Evolutionary conservation across 768 basidiomycete species (phyloP).

Genomic region (Suillus spraguei): DNA sequence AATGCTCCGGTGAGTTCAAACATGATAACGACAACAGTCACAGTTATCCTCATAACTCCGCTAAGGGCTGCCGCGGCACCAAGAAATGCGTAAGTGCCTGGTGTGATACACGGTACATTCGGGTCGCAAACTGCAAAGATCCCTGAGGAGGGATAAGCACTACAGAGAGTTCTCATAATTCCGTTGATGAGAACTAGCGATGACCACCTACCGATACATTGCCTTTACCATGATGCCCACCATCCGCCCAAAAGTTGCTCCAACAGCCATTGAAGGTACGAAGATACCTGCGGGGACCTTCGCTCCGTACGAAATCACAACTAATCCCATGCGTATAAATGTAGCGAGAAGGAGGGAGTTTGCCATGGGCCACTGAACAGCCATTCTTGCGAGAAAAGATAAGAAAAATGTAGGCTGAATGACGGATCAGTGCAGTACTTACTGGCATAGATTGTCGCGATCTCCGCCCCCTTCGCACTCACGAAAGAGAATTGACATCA

Average conservation of each 20-base stretch:
- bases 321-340: slow-evolving; percentile 81
- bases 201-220: slow-evolving; percentile 67
- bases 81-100: slow-evolving; percentile 96
- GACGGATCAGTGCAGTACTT: slow-evolving; percentile 34
- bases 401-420: slow-evolving; percentile 6
- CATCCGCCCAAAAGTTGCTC: slow-evolving; percentile 97
- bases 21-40: slow-evolving; percentile 99
- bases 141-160: slow-evolving; percentile 80
- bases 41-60: slow-evolving; percentile 95
- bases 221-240: slow-evolving; percentile 96
- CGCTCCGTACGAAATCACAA: slow-evolving; percentile 92
- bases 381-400: slow-evolving; percentile 54
- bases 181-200: background rate
- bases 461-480: slow-evolving; percentile 95
- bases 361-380: slow-evolving; percentile 92
- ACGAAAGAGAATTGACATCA: slow-evolving; percentile 90
- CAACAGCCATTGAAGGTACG: slow-evolving; percentile 98
- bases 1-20: slow-evolving; percentile 97
- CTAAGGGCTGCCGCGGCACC: slow-evolving; percentile 96
- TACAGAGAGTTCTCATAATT: slow-evolving; percentile 31
- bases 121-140: slow-evolving; percentile 91
- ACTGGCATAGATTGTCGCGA: slow-evolving; percentile 95
- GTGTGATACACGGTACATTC: slow-evolving; percentile 95
- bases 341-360: slow-evolving; percentile 93
- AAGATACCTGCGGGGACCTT: slow-evolving; percentile 99